Evolutionary conservation across 1,284 basidiomycete species (phyloP).

Genomic region (Sutorius eximius): DNA sequence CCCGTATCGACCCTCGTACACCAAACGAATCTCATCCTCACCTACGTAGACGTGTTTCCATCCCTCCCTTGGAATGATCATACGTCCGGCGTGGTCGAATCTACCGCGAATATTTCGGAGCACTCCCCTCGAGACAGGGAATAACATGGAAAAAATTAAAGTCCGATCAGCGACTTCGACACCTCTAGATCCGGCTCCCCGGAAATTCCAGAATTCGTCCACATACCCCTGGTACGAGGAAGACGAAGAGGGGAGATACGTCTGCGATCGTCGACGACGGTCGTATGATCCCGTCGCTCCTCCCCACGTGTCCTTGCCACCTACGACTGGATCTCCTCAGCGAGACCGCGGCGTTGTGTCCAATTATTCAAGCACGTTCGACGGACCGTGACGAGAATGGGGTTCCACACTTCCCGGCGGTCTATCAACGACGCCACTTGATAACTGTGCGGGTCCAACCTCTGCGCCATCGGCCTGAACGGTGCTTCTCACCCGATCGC

Average conservation of each 20-base stretch:
- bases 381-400: background rate
- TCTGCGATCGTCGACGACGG: slow-evolving; percentile 7
- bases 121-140: slow-evolving; percentile 12
- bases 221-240: background rate
- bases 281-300: background rate
- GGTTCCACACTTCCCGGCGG: background rate
- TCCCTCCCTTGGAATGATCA: background rate
- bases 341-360: background rate
- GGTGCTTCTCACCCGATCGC: slow-evolving; percentile 22
- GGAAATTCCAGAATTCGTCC: slow-evolving; percentile 21
- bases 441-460: background rate
- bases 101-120: slow-evolving; percentile 28
- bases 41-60: background rate
- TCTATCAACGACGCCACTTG: background rate
- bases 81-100: slow-evolving; percentile 11
- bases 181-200: slow-evolving; percentile 20
- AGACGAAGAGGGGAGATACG: slow-evolving; percentile 1
- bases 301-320: background rate
- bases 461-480: slow-evolving; percentile 2
- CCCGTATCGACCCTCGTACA: background rate
- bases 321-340: background rate
- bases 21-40: slow-evolving; percentile 4
- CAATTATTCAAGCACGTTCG: background rate
- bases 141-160: slow-evolving; percentile 3
- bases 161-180: slow-evolving; percentile 29